These are phyloP conservation scores for Gentiana dahurica DNA, from an alignment of 257 asterid genomes.

Conservation along the genomic window DNA sequence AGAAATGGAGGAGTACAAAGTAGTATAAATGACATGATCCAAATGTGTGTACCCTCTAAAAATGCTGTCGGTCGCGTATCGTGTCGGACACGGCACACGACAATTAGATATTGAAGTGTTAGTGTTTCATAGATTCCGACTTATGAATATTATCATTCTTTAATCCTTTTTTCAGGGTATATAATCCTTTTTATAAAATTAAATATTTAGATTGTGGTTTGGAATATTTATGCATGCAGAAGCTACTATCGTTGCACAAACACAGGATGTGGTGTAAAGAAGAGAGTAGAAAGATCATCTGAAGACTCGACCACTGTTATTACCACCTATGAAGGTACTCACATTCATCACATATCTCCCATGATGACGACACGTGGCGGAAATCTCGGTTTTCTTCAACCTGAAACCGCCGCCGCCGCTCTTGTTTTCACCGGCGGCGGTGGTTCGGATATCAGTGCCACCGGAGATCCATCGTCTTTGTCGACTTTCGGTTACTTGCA, in stretches of 20 bases:
- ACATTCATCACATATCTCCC: constrained; percentile 39
- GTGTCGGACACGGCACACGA: too few relatives aligned
- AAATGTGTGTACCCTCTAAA: not conserved
- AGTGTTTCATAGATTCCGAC: too few relatives aligned
- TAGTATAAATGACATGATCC: too few relatives aligned
- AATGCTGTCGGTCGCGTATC: too few relatives aligned
- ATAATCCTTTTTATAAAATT: not conserved
- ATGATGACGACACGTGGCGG: constrained; percentile 43
- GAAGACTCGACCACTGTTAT: constrained; percentile 72
- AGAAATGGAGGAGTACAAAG: too few relatives aligned
- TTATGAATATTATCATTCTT: too few relatives aligned
- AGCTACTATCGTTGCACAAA: constrained; percentile 93
- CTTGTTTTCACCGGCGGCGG: constrained; percentile 1
- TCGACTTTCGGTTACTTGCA: constrained; percentile 12
- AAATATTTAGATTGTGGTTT: not conserved
- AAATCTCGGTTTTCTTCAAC: constrained; percentile 35
- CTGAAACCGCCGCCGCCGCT: constrained; percentile 11
- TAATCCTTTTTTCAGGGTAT: too few relatives aligned
- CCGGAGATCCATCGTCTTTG: constrained; percentile 2
- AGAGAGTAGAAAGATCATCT: constrained; percentile 74
- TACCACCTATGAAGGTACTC: constrained; percentile 89
- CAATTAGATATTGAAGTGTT: too few relatives aligned
- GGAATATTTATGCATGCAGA: constrained; percentile 27
- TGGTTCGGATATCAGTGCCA: constrained; percentile 3
- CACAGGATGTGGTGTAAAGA: constrained; percentile 79